Percentiles rank a stretch among this genome's conserved stretches.
Evolutionary conservation across 306 rosid species (phyloP).

Genomic region (Vigna trinervia): DNA sequence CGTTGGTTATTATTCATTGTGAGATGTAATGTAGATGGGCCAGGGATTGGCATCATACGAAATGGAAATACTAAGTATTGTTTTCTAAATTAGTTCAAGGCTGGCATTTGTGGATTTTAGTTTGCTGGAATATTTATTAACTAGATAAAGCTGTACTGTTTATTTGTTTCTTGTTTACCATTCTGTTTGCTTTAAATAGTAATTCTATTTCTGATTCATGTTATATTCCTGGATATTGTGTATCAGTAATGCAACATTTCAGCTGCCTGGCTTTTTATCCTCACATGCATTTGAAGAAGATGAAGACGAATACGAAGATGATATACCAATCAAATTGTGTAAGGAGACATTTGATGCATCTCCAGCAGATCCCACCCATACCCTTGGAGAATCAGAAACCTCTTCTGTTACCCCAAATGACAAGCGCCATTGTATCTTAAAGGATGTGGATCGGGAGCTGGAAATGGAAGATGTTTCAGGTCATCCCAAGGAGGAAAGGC

Average conservation of each 20-base stretch:
- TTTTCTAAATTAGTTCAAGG: constrained; percentile 1
- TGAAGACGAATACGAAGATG: constrained; percentile 83
- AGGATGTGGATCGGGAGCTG: constrained; percentile 96
- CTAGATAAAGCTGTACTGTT: background rate
- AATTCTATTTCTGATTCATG: constrained; percentile 42
- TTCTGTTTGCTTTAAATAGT: constrained; percentile 3
- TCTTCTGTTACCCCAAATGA: constrained; percentile 78
- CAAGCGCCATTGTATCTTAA: constrained; percentile 93
- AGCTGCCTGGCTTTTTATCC: constrained; percentile 87
- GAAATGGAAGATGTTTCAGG: constrained; percentile 99
- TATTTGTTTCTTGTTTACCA: constrained; percentile 20
- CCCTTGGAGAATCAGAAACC: constrained; percentile 74
- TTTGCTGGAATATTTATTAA: constrained; percentile 28
- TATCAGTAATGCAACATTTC: constrained; percentile 96
- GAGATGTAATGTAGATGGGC: background rate
- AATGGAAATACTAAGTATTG: background rate
- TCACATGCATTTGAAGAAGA: constrained; percentile 85
- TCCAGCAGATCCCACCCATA: constrained; percentile 53
- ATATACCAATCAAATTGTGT: constrained; percentile 57
- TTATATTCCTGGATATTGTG: constrained; percentile 40
- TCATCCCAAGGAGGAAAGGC: constrained; percentile 77
- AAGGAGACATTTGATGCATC: constrained; percentile 65
- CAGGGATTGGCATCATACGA: background rate
- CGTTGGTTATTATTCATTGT: background rate
- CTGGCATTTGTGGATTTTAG: constrained; percentile 35